Conservation (phyloP, 2,329 filamentous ascomycete species). For the Microcera coccophila region DNA sequence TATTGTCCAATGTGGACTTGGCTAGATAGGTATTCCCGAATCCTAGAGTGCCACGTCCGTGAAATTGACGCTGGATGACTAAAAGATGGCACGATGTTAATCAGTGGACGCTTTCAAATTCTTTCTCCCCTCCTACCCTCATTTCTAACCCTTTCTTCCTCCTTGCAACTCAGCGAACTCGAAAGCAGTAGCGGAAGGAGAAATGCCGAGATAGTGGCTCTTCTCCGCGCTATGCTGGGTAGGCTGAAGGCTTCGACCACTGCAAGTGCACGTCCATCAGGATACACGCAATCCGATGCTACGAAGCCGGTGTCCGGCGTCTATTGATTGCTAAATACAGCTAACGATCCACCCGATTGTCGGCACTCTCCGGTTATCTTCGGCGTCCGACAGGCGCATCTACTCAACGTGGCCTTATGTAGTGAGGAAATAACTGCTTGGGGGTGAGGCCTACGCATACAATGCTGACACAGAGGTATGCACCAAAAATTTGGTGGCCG, state of each 20-base stretch:
- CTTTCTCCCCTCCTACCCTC: conserved; percentile 1
- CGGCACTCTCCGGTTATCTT: conserved; percentile 16
- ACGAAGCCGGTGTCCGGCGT: conserved; percentile 16
- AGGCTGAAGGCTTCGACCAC: conserved; percentile 4
- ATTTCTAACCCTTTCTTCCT: conserved; percentile 3
- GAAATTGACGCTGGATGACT: neutral
- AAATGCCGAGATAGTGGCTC: conserved; percentile 6
- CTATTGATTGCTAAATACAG: conserved; percentile 6
- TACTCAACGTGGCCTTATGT: conserved; percentile 3
- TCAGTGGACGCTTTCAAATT: conserved; percentile 1
- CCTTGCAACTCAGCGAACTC: neutral
- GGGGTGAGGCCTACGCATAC: conserved; percentile 1
- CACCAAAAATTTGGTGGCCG: neutral
- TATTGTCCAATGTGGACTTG: conserved; percentile 4
- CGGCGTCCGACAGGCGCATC: conserved; percentile 12
- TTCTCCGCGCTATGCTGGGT: conserved; percentile 5
- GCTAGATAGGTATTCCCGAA: conserved; percentile 9
- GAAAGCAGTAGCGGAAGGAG: neutral
- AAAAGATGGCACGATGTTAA: conserved; percentile 12
- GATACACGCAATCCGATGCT: conserved; percentile 17
- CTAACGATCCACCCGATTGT: conserved; percentile 15
- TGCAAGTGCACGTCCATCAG: conserved; percentile 13
- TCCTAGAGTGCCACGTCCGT: conserved; percentile 3
- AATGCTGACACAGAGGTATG: neutral
- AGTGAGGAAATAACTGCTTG: conserved; percentile 10